Evolutionary conservation across 2,329 filamentous ascomycete genomes (phyloP).

Genomic region (Aspergillus vadensis): DNA sequence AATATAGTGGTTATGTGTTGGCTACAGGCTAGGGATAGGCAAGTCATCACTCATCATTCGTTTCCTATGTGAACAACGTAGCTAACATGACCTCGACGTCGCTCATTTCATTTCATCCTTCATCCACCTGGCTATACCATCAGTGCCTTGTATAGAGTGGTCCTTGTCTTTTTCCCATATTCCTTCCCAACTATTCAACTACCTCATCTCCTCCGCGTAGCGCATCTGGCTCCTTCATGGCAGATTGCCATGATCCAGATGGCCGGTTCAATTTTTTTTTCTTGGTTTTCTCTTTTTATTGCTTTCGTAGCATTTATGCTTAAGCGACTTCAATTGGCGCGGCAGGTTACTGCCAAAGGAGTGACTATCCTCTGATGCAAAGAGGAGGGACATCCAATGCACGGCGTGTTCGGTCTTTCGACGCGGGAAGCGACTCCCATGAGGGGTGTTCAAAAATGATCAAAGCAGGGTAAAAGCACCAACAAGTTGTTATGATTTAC

Average conservation of each 20-base stretch:
- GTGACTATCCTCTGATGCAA: slow-evolving; percentile 18
- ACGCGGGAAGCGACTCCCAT: not conserved
- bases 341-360: slow-evolving; percentile 16
- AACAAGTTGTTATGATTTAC: slow-evolving; percentile 23
- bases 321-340: not conserved
- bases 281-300: slow-evolving; percentile 2
- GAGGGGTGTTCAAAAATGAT: not conserved
- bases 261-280: slow-evolving; percentile 13
- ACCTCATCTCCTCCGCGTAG: slow-evolving; percentile 12
- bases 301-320: slow-evolving; percentile 5
- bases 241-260: slow-evolving; percentile 6
- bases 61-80: not conserved
- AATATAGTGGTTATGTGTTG: too few species aligned
- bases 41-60: slow-evolving; percentile 8
- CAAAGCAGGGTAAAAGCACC: not conserved
- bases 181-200: not conserved
- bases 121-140: slow-evolving; percentile 14
- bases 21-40: not conserved
- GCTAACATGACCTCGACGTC: not conserved
- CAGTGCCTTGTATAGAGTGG: slow-evolving; percentile 8
- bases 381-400: slow-evolving; percentile 8
- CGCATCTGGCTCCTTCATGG: slow-evolving; percentile 21
- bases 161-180: slow-evolving; percentile 12
- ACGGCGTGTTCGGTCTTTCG: slow-evolving; percentile 1
- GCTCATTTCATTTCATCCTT: slow-evolving; percentile 13